Evolutionary conservation across 2,329 filamentous ascomycete genomes (phyloP).

Genomic region (Cercospora citrullina): DNA sequence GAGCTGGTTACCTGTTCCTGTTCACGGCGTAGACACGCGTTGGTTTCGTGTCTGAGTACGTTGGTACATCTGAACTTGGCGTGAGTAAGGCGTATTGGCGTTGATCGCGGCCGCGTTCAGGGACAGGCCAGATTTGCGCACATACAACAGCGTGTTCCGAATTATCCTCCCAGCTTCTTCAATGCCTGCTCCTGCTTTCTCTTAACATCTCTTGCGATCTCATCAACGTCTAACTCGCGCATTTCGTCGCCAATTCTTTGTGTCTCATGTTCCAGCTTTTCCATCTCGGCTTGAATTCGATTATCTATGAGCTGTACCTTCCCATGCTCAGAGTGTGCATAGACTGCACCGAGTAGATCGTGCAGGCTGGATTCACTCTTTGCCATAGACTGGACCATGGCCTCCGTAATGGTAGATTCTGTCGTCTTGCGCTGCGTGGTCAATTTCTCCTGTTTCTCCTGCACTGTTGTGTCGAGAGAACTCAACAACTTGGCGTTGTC

Average conservation of each 20-base stretch:
- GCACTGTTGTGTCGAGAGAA: conserved; percentile 32
- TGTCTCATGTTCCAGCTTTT: conserved; percentile 41
- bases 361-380: conserved; percentile 42
- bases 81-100: background rate
- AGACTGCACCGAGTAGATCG: conserved; percentile 42
- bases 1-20: background rate
- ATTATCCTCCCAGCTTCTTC: conserved; percentile 14
- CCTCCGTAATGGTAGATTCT: conserved; percentile 37
- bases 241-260: conserved; percentile 43
- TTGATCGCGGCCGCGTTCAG: background rate
- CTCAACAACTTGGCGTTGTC: conserved; percentile 26
- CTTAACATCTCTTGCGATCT: conserved; percentile 25
- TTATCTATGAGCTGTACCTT: conserved; percentile 29
- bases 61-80: background rate
- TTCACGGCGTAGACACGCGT: background rate
- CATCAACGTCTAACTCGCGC: conserved; percentile 36
- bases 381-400: conserved; percentile 40
- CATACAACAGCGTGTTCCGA: background rate
- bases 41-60: background rate
- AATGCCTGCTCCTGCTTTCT: conserved; percentile 25
- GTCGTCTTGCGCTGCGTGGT: conserved; percentile 39
- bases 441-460: conserved; percentile 41
- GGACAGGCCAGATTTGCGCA: background rate
- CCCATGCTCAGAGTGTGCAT: conserved; percentile 36
- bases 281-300: conserved; percentile 36